Evolutionary conservation across 2,329 filamentous ascomycete genomes (phyloP).

Genomic region (Coniochaeta pulveracea): DNA sequence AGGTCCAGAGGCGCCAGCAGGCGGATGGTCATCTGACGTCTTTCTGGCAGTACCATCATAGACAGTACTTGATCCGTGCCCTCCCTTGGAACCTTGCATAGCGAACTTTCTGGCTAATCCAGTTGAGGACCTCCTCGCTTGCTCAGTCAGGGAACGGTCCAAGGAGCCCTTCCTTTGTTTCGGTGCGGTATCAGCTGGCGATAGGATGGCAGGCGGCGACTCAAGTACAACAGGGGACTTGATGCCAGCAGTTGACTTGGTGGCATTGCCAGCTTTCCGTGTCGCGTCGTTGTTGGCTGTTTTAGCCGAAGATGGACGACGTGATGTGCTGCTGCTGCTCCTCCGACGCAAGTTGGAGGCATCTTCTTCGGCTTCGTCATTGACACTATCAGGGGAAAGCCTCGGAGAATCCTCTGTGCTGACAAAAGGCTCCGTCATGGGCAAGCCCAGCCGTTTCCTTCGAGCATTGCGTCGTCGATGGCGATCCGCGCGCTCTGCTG

Average conservation of each 20-base stretch:
- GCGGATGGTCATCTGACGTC: too few relatives aligned
- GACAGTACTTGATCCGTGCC: too few relatives aligned
- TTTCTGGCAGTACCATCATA: constrained; percentile 2
- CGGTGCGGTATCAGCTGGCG: too few relatives aligned
- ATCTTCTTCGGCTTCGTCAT: constrained; percentile 17
- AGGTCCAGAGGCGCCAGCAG: too few relatives aligned
- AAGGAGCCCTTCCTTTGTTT: too few relatives aligned
- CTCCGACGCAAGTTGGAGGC: too few relatives aligned
- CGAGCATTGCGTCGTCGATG: constrained; percentile 32
- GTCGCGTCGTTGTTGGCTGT: neutral
- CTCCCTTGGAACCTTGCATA: too few relatives aligned
- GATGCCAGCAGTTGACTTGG: neutral
- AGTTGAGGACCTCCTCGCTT: too few relatives aligned
- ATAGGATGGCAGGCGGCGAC: too few relatives aligned
- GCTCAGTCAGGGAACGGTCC: too few relatives aligned
- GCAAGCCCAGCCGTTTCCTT: constrained; percentile 25
- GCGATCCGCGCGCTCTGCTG: constrained; percentile 20
- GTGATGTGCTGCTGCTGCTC: constrained; percentile 1
- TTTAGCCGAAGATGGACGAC: constrained; percentile 1
- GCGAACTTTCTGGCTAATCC: too few relatives aligned
- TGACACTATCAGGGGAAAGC: constrained; percentile 7
- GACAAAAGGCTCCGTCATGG: constrained; percentile 13
- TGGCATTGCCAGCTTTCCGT: constrained; percentile 6
- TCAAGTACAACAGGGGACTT: too few relatives aligned
- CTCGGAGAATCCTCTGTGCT: constrained; percentile 6